Evolutionary conservation across 805 yeast species (phyloP).

Genomic region (Suhomyces tanzawaensis): DNA sequence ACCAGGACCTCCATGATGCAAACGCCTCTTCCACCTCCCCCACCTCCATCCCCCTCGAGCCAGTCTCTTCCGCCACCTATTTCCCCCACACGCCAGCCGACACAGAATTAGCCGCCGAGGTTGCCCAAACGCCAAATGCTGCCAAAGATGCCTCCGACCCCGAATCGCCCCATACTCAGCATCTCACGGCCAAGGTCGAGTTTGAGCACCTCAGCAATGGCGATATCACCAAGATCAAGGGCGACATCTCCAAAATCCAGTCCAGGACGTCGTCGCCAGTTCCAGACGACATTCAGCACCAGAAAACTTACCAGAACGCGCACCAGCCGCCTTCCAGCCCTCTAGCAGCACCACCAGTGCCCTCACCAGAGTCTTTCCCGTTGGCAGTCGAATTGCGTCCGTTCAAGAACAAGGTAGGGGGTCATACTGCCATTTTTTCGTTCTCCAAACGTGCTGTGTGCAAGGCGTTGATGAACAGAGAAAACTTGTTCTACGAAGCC

Average conservation of each 20-base stretch:
- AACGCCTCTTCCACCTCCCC: neutral
- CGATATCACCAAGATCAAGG: constrained; percentile 25
- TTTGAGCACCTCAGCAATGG: constrained; percentile 38
- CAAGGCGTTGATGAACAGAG: constrained; percentile 86
- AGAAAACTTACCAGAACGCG: neutral
- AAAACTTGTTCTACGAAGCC: constrained; percentile 87
- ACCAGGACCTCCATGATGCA: too few relatives aligned
- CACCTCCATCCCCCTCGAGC: constrained; percentile 33
- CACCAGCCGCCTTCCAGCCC: neutral
- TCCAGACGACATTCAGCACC: neutral
- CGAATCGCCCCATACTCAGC: constrained; percentile 28
- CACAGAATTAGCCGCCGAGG: neutral
- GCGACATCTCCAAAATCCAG: neutral
- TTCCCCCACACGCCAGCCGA: constrained; percentile 59
- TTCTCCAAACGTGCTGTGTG: constrained; percentile 92
- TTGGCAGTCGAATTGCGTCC: constrained; percentile 88
- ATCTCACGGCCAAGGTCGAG: constrained; percentile 50
- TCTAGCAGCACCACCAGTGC: neutral
- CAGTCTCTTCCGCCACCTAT: constrained; percentile 68
- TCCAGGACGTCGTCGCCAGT: neutral
- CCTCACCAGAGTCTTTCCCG: constrained; percentile 45
- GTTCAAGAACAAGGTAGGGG: constrained; percentile 93
- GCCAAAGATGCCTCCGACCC: neutral
- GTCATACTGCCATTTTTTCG: constrained; percentile 94
- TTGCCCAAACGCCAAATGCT: neutral